These are phyloP conservation scores for Colletotrichum nymphaeae DNA, from an alignment of 2,329 filamentous ascomycete genomes.

Conservation along the genomic window DNA sequence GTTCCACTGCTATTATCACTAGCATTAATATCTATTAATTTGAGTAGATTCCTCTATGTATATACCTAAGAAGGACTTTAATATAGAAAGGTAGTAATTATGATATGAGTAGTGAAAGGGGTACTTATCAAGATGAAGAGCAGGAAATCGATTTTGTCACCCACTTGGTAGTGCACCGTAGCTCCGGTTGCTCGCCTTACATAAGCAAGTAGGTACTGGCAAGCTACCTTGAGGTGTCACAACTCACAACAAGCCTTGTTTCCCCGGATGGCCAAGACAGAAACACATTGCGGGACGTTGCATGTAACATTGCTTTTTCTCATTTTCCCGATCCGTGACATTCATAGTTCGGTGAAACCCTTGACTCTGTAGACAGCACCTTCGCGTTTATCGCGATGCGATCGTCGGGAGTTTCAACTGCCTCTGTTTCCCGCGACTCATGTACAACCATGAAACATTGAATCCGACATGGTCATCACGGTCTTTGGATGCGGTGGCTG, in stretches of 20 bases:
- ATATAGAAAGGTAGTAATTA: too few relatives aligned
- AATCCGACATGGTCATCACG: background rate
- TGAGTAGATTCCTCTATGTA: too few relatives aligned
- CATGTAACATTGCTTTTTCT: conserved; percentile 13
- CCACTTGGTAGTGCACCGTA: background rate
- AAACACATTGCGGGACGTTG: background rate
- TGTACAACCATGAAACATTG: background rate
- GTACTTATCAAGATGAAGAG: too few relatives aligned
- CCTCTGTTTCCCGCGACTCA: background rate
- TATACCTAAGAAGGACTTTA: too few relatives aligned
- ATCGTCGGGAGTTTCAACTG: background rate
- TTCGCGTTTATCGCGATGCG: background rate
- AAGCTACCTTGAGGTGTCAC: background rate
- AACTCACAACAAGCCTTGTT: background rate
- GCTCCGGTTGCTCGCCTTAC: background rate
- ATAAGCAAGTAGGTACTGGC: background rate
- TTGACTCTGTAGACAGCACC: background rate
- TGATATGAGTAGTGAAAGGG: too few relatives aligned
- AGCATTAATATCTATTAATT: too few relatives aligned
- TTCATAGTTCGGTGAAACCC: background rate
- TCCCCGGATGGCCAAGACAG: background rate
- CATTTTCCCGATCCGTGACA: background rate
- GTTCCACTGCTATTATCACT: too few relatives aligned
- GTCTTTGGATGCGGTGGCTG: conserved; percentile 41
- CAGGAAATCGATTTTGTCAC: too few relatives aligned